Evolutionary conservation across 371 early-diverging fungal species (phyloP), one percentile per base, ranked within the genome.

Genomic region (Mucor circinelloides): DNA sequence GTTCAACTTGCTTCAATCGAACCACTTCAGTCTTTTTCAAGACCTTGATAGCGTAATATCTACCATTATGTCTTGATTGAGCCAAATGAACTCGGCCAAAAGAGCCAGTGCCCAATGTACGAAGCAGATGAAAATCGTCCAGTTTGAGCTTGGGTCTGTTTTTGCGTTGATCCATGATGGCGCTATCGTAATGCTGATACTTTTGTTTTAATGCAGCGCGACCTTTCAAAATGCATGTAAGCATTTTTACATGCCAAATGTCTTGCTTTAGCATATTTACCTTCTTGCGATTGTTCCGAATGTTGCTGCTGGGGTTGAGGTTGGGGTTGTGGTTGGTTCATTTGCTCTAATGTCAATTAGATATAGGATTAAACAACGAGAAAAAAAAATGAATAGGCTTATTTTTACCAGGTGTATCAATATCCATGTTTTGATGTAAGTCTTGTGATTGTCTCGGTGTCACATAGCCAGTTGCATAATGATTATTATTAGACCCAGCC

Each of bases 51-150:
- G 98, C 97, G 78, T 92, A 96, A 84, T 85, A 97, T 62, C 90
- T 84, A 63, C 84, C 58, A 63, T 81, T 84, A 64, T 85, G 90
- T 66, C 88, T 86, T 52, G 93, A 97, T 95, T 46, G 97, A 79
- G 15, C 96, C 94, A 86, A 95, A 95, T 36, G 97, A 91, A 56
- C 98, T 95, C 27, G 95, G 28, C 99, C 99, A 87, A 99, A 99
- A 2, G 99, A 97, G 15, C 99, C 99, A 0, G 98, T 97, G 4
- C 99, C 99, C 31, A 99, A 69, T 31, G 94, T 94, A 28, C 93
- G 87, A 59, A 87, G 81, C 59, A 93, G 79, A 61, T 86, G 83
- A 60, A 92, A 93, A 64, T 92, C 90, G 21, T 84, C 80, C 48
- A 93, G 73, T 65, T 83, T 84, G 32, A 91, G 82, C 60, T 90